These are phyloP conservation scores for Clonostachys solani DNA, from an alignment of 2,329 filamentous ascomycete genomes.

Conservation along the genomic window DNA sequence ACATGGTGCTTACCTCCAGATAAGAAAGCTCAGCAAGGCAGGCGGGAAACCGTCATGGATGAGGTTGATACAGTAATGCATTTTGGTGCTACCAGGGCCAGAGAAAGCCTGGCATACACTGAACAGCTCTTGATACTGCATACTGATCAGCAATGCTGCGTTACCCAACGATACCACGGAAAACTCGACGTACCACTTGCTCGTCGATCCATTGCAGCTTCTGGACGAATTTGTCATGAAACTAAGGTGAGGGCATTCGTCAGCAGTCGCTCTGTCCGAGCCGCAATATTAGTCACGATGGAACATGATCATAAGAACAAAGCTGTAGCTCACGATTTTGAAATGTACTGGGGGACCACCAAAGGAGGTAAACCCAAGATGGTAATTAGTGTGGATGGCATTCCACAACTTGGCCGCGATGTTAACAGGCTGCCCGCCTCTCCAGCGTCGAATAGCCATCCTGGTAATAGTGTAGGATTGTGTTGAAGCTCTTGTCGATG, in stretches of 20 bases:
- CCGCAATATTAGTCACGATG: neutral
- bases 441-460: neutral
- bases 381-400: constrained; percentile 34
- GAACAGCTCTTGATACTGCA: constrained; percentile 69
- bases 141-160: neutral
- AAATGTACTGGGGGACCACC: constrained; percentile 68
- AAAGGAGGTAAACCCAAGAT: constrained; percentile 61
- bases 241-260: constrained; percentile 34
- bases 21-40: constrained; percentile 53
- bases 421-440: neutral
- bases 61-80: constrained; percentile 65
- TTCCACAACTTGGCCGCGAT: neutral
- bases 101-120: constrained; percentile 63
- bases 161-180: neutral
- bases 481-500: no score
- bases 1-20: constrained; percentile 52
- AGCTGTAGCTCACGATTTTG: constrained; percentile 41
- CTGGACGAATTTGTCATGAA: constrained; percentile 13
- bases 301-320: neutral
- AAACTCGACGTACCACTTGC: constrained; percentile 45
- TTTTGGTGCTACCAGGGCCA: constrained; percentile 67
- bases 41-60: constrained; percentile 55
- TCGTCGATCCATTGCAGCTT: constrained; percentile 62
- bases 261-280: neutral
- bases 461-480: no score